Evolutionary conservation across 768 basidiomycete species (phyloP), one percentile per base, ranked within the genome.

Genomic region (Tylopilus balloui): DNA sequence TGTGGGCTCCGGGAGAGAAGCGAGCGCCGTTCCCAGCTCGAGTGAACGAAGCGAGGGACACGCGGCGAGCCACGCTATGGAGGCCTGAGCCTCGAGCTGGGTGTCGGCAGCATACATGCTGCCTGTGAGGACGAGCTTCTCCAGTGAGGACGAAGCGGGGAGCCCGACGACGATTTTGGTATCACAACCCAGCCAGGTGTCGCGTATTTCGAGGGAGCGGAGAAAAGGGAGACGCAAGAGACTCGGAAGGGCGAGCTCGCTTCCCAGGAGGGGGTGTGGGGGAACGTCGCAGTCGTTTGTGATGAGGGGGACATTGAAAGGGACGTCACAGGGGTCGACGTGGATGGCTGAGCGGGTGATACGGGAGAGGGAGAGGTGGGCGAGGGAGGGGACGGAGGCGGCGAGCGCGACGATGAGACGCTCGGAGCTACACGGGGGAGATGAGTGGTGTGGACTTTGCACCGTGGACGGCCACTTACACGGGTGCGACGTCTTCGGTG

Each of bases 321-420:
- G 67, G 37, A 60, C 60, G 17, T 60, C 57, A 21, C 67, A 69
- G 0, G 78, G 80, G 57, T 77, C 78, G 20, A 84, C 80, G 60
- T 87, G 83, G n/a, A 84, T 45, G 25, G 71, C 71, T 1, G 84
- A 87, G 46, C 86, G 82, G 14, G 81, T 77, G 57, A 88, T 77
- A 57, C 78, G 79, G 44, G 82, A 78, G 11, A 88, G 70, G 5
- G 76, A 70, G 42, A 88, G 73, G 41, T 78, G 72, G 39, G 75
- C 62, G 39, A 88, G 75, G 57, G 71, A 66, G 13, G 78, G 78
- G 4, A 80, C 65, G 1, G 79, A 78, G 2, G 80, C 78, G 0
- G 84, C 84, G 52, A 88, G 81, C 6, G 80, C 76, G 14, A 87
- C 85, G 47, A 78, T 81, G 1, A 86, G 72, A 21, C 86, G 74